phyloP scores from a whole-genome alignment of 164 flowering plant species.

The Berberis thunbergii region DNA sequence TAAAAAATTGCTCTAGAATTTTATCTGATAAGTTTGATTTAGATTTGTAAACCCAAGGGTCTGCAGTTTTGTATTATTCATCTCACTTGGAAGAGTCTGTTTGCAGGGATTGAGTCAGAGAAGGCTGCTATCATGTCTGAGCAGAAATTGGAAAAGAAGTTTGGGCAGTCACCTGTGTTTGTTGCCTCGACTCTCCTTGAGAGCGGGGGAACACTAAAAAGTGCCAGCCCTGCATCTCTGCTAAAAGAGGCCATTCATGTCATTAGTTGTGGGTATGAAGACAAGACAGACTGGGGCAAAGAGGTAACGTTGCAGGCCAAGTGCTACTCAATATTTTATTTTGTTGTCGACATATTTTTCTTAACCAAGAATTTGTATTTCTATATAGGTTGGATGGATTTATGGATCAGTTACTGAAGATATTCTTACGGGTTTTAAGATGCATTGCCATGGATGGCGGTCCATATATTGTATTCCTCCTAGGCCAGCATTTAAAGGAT shows the following conservation, averaged over 20 bases:
- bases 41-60: background rate
- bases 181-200: slow-evolving; percentile 57
- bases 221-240: slow-evolving; percentile 46
- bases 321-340: background rate
- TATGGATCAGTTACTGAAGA: slow-evolving; percentile 65
- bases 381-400: slow-evolving; percentile 55
- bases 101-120: slow-evolving; percentile 35
- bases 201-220: slow-evolving; percentile 43
- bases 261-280: slow-evolving; percentile 74
- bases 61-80: background rate
- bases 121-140: slow-evolving; percentile 30
- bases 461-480: slow-evolving; percentile 54
- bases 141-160: slow-evolving; percentile 52
- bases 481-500: slow-evolving; percentile 60
- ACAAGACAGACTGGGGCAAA: slow-evolving; percentile 77
- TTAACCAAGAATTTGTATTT: background rate
- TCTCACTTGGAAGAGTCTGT: background rate
- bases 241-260: slow-evolving; percentile 80
- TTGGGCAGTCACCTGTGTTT: slow-evolving; percentile 70
- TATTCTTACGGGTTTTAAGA: slow-evolving; percentile 66
- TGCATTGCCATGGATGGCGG: slow-evolving; percentile 74
- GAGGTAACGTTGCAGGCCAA: slow-evolving; percentile 30
- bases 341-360: background rate
- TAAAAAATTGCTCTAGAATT: background rate
- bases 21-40: background rate